phyloP scores from a whole-genome alignment of 371 early-diverging fungal genomes.

The Batkoa obscura region DNA sequence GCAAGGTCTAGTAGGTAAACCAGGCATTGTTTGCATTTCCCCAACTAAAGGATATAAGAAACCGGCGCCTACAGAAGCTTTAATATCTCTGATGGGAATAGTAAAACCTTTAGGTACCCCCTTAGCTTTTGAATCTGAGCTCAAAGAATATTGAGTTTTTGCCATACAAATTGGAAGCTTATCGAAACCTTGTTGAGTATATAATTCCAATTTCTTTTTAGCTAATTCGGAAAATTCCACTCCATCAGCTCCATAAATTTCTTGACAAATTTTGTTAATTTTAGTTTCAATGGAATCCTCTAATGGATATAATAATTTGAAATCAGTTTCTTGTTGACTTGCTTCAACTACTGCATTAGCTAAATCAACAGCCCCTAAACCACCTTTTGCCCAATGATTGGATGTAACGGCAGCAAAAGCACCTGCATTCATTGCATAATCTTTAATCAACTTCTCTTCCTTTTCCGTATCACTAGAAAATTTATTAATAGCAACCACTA shows the following conservation, averaged over 20 bases:
- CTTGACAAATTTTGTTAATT: conserved; percentile 74
- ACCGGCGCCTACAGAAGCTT: conserved; percentile 91
- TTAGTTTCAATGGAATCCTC: conserved; percentile 58
- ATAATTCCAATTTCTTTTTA: conserved; percentile 55
- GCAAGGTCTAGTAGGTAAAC: conserved; percentile 87
- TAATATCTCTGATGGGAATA: conserved; percentile 83
- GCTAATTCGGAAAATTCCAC: conserved; percentile 66
- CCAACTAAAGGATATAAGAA: conserved; percentile 91
- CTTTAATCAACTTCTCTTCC: conserved; percentile 63
- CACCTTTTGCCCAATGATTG: conserved; percentile 87
- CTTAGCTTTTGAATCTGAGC: conserved; percentile 78
- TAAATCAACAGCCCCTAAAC: conserved; percentile 70
- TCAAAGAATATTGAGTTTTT: conserved; percentile 85
- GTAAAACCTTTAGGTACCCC: conserved; percentile 83
- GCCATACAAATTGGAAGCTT: conserved; percentile 93
- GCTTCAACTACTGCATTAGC: conserved; percentile 66
- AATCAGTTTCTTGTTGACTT: conserved; percentile 34
- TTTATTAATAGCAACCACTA: conserved; percentile 84
- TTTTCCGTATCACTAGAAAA: conserved; percentile 76
- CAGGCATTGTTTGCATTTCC: conserved; percentile 96
- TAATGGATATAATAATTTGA: conserved; percentile 73
- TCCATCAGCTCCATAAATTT: conserved; percentile 87
- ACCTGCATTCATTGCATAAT: conserved; percentile 57
- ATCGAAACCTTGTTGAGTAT: conserved; percentile 64
- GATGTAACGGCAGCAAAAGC: conserved; percentile 70